Base-by-base conservation (phyloP, 768 basidiomycete species). In the Suillus cothurnatus region DNA sequence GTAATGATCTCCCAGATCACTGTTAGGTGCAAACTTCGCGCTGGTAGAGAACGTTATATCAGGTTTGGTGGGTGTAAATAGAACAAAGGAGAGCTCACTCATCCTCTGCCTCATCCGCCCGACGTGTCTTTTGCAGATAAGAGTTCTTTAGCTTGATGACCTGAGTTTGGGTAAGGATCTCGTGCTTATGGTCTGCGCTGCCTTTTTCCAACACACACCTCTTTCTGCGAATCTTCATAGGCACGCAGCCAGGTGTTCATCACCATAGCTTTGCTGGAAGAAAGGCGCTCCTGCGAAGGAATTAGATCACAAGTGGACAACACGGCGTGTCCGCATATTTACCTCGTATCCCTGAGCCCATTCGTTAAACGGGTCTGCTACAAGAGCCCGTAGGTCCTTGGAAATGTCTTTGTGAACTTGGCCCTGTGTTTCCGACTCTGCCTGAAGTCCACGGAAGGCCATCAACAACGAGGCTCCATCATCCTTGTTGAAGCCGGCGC, bases 31-130 rank as follows among this genome's bases (percentile, higher is more conserved):
- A 71, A 97, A 97, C 72, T 93, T 94, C 49, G 86, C 92, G 75
- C 95, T 97, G 71, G 61, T 21, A 45, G 39, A 21, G 65, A 67
- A 67, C 63, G 66, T 62, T 62, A 45, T 45, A 43, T 69, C 32
- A 73, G 64, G 17, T 43, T 34, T 31, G 3, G 39, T 12, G 8
- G n/a, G 14, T n/a, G 15, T 41, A 32, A 50, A 58, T 61, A 36
- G 52, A 60, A 59, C 45, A 34, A 15, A 17, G 1, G 6, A 53
- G 19, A 11, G 82, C 94, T 71, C 77, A 97, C 95, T 97, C 95
- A 74, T 97, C 95, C 74, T 94, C 94, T 9, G 91, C 90, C 72
- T 97, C 95, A 70, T 97, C 95, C 19, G 95, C 95, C 47, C 86
- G 85, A 62, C 93, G 86, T 0, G 86, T 89, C 76, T 95, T 97